phyloP scores from a whole-genome alignment of 2,329 filamentous ascomycete genomes.

The Graphilbum sp. region DNA sequence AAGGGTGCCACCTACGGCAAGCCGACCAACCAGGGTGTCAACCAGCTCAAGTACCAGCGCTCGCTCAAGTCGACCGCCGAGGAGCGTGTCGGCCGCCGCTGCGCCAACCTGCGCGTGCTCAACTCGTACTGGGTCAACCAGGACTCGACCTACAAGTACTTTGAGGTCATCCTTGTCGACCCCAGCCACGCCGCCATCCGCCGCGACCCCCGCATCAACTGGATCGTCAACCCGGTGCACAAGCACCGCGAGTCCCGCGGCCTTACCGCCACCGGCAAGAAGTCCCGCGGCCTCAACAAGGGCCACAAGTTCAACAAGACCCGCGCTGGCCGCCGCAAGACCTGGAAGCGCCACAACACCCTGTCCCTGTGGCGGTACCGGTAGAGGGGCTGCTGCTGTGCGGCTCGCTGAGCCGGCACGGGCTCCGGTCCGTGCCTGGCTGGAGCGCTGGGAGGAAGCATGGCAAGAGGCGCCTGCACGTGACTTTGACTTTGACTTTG shows the following conservation, averaged over 20 bases:
- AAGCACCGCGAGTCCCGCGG: conserved; percentile 99
- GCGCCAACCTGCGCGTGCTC: conserved; percentile 96
- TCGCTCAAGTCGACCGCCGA: conserved; percentile 95
- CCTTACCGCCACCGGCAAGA: conserved; percentile 98
- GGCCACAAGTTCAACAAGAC: conserved; percentile 99
- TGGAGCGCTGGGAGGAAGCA: too few relatives aligned
- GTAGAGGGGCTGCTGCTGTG: conserved; percentile 29
- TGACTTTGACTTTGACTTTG: not conserved
- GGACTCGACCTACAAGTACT: conserved; percentile 99
- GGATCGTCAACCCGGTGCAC: conserved; percentile 99
- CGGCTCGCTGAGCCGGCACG: not conserved
- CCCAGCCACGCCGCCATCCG: conserved; percentile 99
- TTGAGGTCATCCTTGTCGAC: conserved; percentile 98
- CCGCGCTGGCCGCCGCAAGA: conserved; percentile 92
- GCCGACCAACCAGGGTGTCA: conserved; percentile 99
- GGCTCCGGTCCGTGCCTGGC: too few relatives aligned
- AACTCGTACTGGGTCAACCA: conserved; percentile 99
- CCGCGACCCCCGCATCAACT: conserved; percentile 98
- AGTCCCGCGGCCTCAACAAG: conserved; percentile 98
- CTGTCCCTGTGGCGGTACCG: conserved; percentile 97
- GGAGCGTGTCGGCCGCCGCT: conserved; percentile 98
- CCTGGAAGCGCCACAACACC: conserved; percentile 99
- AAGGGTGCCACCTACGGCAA: conserved; percentile 99
- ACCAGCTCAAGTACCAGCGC: conserved; percentile 99
- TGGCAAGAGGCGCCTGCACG: too few relatives aligned